Evolutionary conservation across 2,329 filamentous ascomycete species (phyloP).

Genomic region (Tothia fuscella): DNA sequence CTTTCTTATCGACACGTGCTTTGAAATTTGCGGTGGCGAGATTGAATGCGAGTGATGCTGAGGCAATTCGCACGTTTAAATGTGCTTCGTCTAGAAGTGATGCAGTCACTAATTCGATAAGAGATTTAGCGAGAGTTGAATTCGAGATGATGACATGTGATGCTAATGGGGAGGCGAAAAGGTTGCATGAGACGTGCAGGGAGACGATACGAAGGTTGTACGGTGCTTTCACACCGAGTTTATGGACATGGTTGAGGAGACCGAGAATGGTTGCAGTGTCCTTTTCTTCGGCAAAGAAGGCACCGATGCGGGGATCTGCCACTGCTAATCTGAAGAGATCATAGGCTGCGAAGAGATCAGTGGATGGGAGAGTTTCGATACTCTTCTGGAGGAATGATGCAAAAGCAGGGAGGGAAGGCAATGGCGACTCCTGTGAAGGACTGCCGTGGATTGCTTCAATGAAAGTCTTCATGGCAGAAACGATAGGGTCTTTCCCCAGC

Average conservation of each 20-base stretch:
- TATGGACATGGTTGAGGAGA: conserved; percentile 48
- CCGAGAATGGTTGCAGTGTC: conserved; percentile 42
- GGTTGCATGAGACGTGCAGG: conserved; percentile 71
- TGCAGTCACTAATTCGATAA: conserved; percentile 59
- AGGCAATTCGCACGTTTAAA: conserved; percentile 64
- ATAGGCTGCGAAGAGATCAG: conserved; percentile 66
- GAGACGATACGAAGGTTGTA: conserved; percentile 78
- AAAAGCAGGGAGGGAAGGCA: conserved; percentile 60
- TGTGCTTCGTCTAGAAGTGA: conserved; percentile 70
- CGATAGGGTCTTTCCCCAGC: conserved; percentile 43
- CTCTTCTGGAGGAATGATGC: conserved; percentile 47
- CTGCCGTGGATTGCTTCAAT: conserved; percentile 49
- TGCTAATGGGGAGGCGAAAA: conserved; percentile 67
- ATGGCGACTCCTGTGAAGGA: conserved; percentile 43
- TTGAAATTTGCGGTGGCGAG: conserved; percentile 59
- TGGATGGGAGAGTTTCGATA: conserved; percentile 44
- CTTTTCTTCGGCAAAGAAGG: conserved; percentile 68
- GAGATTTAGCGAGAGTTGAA: conserved; percentile 27
- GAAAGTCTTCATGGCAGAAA: conserved; percentile 58
- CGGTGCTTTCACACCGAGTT: conserved; percentile 45
- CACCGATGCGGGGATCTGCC: conserved; percentile 64
- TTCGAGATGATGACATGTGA: conserved; percentile 43
- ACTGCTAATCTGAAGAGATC: conserved; percentile 73
- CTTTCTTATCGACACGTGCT: conserved; percentile 44
- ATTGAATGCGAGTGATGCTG: conserved; percentile 76